Evolutionary conservation across 176 grass and related monocot genomes (phyloP).

Genomic region (Aegilops umbellulata): DNA sequence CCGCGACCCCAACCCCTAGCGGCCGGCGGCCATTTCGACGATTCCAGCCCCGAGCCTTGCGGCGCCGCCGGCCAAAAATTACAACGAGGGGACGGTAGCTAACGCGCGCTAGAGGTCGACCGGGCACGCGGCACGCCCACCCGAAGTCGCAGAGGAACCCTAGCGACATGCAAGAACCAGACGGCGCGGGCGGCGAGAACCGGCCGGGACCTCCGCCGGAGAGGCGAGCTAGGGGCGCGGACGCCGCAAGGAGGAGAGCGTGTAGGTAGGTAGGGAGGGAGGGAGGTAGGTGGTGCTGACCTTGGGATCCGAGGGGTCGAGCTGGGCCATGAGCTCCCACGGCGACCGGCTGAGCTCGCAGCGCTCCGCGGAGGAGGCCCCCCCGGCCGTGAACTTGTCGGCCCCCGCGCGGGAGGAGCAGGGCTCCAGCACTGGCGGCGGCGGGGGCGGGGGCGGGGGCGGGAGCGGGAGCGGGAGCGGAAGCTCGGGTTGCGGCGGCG

Average conservation of each 20-base stretch:
- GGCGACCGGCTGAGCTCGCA: constrained; percentile 39
- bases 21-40: not conserved
- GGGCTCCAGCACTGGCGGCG: not conserved
- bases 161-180: constrained; percentile 20
- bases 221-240: not conserved
- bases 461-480: not conserved
- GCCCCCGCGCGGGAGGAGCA: not conserved
- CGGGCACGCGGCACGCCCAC: not conserved
- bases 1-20: not conserved
- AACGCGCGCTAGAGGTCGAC: not conserved
- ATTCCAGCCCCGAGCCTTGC: constrained; percentile 12
- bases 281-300: not conserved
- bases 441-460: not conserved
- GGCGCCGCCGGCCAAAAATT: constrained; percentile 20
- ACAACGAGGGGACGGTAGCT: constrained; percentile 20
- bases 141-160: not conserved
- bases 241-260: not conserved
- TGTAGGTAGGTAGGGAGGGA: not conserved
- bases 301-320: constrained; percentile 29
- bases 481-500: not conserved
- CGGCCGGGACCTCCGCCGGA: too few species aligned
- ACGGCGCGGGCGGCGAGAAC: not conserved
- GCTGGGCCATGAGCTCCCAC: constrained; percentile 46
- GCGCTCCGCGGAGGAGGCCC: not conserved
- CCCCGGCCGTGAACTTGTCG: rapidly evolving